These are phyloP conservation scores for Dictyophora rubrovolvata DNA, from an alignment of 768 basidiomycete species.

Conservation along the genomic window DNA sequence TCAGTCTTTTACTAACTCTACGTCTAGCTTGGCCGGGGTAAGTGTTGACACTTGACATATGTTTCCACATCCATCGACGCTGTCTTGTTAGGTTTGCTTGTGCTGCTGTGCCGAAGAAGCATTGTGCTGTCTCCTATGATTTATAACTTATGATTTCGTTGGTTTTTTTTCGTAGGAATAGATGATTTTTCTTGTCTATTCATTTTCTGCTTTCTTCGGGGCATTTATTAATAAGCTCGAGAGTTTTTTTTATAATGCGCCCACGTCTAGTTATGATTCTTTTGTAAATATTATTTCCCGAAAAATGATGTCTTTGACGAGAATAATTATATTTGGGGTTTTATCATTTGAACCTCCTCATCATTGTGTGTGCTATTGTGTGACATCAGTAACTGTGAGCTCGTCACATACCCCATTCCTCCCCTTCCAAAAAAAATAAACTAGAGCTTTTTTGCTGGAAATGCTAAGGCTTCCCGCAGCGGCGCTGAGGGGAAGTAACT, in stretches of 20 bases:
- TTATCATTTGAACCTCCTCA: background rate
- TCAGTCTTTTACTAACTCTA: background rate
- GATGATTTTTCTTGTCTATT: background rate
- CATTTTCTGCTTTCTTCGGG: background rate
- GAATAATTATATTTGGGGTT: background rate
- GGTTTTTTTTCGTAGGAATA: background rate
- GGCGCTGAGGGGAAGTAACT: constrained; percentile 1
- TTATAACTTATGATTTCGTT: no score
- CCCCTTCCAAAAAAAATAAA: background rate
- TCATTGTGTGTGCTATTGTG: background rate
- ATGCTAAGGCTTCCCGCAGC: constrained; percentile 13
- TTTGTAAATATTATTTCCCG: background rate
- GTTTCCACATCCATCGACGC: constrained; percentile 16
- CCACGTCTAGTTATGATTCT: background rate
- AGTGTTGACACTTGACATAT: background rate
- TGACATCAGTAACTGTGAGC: background rate
- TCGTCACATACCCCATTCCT: constrained; percentile 13
- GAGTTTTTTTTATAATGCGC: background rate
- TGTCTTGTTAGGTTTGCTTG: constrained; percentile 16
- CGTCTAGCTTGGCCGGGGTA: constrained; percentile 11
- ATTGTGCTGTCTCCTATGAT: background rate
- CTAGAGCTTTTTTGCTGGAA: constrained; percentile 2
- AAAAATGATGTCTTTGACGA: background rate
- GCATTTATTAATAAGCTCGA: background rate
- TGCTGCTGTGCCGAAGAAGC: constrained; percentile 79